These are phyloP conservation scores for Zanthoxylum bungeanum DNA, from an alignment of 345 rosid genomes.

Conservation along the genomic window DNA sequence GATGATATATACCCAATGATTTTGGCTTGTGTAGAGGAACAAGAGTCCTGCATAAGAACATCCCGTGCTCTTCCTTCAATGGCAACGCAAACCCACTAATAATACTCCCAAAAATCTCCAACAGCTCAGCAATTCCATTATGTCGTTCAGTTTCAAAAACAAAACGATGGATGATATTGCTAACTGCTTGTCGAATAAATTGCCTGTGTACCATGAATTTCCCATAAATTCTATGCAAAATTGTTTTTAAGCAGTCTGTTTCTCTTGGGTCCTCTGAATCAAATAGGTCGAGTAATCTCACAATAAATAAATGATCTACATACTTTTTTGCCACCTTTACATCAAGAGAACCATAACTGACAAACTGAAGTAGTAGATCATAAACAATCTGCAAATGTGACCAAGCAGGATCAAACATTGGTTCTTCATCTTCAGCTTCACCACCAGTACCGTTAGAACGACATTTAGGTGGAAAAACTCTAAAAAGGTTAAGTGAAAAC, in stretches of 20 bases:
- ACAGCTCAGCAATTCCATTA: conserved; percentile 69
- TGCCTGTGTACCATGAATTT: conserved; percentile 77
- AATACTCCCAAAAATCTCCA: conserved; percentile 80
- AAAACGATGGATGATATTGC: conserved; percentile 66
- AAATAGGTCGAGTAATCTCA: conserved; percentile 65
- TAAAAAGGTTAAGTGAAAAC: conserved; percentile 59
- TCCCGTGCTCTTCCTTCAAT: conserved; percentile 70
- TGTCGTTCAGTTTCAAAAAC: conserved; percentile 72
- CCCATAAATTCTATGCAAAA: conserved; percentile 67
- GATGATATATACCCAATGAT: conserved; percentile 71
- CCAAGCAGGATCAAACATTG: conserved; percentile 81
- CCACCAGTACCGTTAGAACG: conserved; percentile 41
- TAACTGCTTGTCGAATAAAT: conserved; percentile 64
- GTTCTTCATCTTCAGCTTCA: conserved; percentile 72
- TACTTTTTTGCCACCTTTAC: conserved; percentile 67
- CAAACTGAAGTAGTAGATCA: conserved; percentile 60
- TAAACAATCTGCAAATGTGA: conserved; percentile 64
- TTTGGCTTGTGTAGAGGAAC: conserved; percentile 81
- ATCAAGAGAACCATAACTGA: conserved; percentile 50
- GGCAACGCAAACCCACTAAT: conserved; percentile 82
- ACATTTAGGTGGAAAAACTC: conserved; percentile 69
- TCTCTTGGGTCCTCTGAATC: conserved; percentile 85
- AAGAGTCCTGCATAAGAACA: conserved; percentile 56
- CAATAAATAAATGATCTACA: conserved; percentile 57
- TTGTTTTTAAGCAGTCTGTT: conserved; percentile 71